Conservation (phyloP, 148 eudicot genomes). For the Fallopia convolvulus region DNA sequence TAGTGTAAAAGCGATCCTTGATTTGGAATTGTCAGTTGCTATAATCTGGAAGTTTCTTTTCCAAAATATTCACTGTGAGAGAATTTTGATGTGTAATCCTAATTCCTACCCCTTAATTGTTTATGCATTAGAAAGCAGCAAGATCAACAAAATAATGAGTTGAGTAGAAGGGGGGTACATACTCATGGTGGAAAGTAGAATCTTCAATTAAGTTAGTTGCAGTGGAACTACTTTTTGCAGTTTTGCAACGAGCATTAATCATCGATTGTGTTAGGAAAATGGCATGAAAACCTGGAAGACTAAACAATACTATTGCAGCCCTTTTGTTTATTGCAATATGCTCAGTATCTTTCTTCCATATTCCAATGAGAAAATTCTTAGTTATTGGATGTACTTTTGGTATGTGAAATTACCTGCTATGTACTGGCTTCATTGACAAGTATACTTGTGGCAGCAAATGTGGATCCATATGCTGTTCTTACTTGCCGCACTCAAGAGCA, state of each 20-base stretch:
- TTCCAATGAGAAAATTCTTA: not conserved
- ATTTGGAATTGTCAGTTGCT: not conserved
- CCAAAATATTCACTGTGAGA: not conserved
- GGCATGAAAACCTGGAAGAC: not conserved
- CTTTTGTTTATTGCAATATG: not conserved
- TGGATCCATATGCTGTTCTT: constrained; percentile 76
- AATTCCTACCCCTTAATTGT: not conserved
- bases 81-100: not conserved
- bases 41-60: not conserved
- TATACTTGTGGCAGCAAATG: constrained; percentile 32
- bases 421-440: not conserved
- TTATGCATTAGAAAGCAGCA: not conserved
- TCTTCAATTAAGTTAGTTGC: not conserved
- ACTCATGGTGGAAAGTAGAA: not conserved
- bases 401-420: not conserved
- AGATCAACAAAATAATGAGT: not conserved
- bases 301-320: not conserved
- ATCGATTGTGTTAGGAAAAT: not conserved
- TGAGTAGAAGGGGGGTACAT: not conserved
- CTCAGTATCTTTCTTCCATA: not conserved
- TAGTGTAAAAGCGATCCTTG: not conserved
- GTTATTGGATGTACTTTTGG: not conserved
- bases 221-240: not conserved
- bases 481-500: constrained; percentile 67
- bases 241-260: not conserved